Percentiles rank a stretch among this genome's conserved stretches.
Evolutionary conservation across 1,284 basidiomycete species (phyloP).

Genomic region (Rhodofomes roseus): DNA sequence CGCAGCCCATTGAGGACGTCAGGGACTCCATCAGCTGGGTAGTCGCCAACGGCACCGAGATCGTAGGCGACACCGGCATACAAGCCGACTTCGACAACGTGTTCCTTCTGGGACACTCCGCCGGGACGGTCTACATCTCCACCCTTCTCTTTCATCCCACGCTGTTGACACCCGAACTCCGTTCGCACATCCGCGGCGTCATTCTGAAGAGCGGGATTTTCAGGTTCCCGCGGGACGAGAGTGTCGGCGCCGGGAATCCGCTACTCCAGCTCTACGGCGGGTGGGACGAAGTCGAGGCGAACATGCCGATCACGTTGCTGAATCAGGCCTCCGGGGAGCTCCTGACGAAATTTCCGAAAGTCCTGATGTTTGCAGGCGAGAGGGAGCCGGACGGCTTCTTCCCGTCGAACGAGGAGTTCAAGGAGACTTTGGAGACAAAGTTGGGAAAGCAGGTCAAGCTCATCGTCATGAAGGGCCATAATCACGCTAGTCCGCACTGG

Average conservation of each 20-base stretch:
- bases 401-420: constrained; percentile 32
- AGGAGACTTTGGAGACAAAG: constrained; percentile 30
- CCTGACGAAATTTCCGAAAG: constrained; percentile 37
- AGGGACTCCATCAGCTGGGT: constrained; percentile 55
- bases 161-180: constrained; percentile 33
- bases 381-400: constrained; percentile 44
- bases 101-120: constrained; percentile 55
- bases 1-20: constrained; percentile 49
- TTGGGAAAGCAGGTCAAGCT: constrained; percentile 25
- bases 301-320: constrained; percentile 39
- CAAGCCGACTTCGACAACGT: constrained; percentile 30
- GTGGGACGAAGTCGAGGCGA: constrained; percentile 33
- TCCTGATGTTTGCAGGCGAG: constrained; percentile 47
- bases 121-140: constrained; percentile 47
- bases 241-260: constrained; percentile 19
- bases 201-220: constrained; percentile 46
- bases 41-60: constrained; percentile 30
- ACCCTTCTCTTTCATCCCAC: constrained; percentile 41
- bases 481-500: constrained; percentile 56
- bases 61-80: constrained; percentile 16
- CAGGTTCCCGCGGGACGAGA: constrained; percentile 27
- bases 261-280: constrained; percentile 43
- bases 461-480: constrained; percentile 49
- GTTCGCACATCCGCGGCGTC: constrained; percentile 39
- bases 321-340: constrained; percentile 30